Evolutionary conservation across 768 basidiomycete genomes (phyloP), one percentile per base, ranked within the genome.

Genomic region (Russula foetens): DNA sequence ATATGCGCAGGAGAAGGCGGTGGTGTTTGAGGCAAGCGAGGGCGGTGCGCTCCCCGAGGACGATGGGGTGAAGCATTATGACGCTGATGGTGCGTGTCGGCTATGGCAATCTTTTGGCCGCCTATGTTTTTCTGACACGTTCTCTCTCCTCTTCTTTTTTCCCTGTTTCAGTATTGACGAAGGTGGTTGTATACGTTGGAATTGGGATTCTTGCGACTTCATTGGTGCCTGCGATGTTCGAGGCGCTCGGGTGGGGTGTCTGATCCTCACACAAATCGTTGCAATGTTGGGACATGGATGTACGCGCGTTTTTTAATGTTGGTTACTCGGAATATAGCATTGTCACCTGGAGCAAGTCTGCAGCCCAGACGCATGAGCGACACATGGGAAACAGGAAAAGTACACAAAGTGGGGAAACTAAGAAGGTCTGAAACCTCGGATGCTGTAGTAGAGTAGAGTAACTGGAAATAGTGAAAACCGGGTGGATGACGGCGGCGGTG

Each of bases 181-280:
- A 94, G 75, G 84, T 94, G 14, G 83, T 92, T 46, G 93, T 95
- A 5, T 96, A 98, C 70, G 79, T 81, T 53, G 94, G 95, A 0
- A 96, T 98, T 61, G 92, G 82, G 0, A 71, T 88, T 14, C 69
- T 94, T 12, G 81, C 85, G 2, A 72, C 75, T 15, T 84, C 87
- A 64, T 71, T 76, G 0, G 75, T 86, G 33, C 92, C 92, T 0
- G 73, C 85, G 14, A 70, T 83, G 66, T 92, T 90, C 66, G 83
- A 87, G 65, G 53, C 81, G 2, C 65, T 88, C 7, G 88, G 84
- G 1, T 88, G 84, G 84, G 88, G 88, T 24, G 76, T 86, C 28
- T 62, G 38, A 52, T 11, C 7, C 9, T n/a, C 2, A 33, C 5
- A 5, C 6, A 19, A 35, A 50, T 7, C 15, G 19, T 31, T 39